A percentile compares a stretch with the other conserved stretches of the same genome.
These are phyloP conservation scores for Cladophialophora immunda DNA, from an alignment of 2,329 filamentous ascomycete species.

Conservation along the genomic window DNA sequence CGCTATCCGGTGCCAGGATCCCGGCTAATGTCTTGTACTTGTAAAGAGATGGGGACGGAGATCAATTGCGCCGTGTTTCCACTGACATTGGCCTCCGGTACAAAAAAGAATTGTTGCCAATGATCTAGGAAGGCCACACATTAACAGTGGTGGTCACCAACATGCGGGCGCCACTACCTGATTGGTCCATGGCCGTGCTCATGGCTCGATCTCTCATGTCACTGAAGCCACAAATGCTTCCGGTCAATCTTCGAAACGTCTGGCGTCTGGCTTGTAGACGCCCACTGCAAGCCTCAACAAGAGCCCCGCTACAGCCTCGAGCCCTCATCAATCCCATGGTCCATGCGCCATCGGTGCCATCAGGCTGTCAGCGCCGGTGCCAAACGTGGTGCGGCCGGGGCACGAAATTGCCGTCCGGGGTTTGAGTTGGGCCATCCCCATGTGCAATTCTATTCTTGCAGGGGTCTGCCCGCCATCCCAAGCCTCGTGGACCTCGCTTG, in stretches of 20 bases:
- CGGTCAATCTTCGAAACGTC: slow-evolving; percentile 19
- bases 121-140: not conserved
- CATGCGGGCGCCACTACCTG: not conserved
- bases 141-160: not conserved
- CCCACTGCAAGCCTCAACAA: not conserved
- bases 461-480: slow-evolving; percentile 18
- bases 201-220: not conserved
- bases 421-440: slow-evolving; percentile 15
- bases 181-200: not conserved
- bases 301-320: slow-evolving; percentile 14
- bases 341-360: slow-evolving; percentile 3
- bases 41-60: not conserved
- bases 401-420: slow-evolving; percentile 24
- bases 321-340: slow-evolving; percentile 11
- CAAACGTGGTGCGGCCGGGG: slow-evolving; percentile 25
- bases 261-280: slow-evolving; percentile 4
- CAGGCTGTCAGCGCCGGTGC: slow-evolving; percentile 20
- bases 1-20: not conserved
- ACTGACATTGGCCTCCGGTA: not conserved
- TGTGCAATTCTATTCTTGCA: slow-evolving; percentile 23
- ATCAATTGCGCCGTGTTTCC: not conserved
- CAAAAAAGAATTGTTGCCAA: not conserved
- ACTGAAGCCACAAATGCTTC: slow-evolving; percentile 1
- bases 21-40: not conserved
- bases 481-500: slow-evolving; percentile 21